These are phyloP conservation scores for Trametes pubescens DNA, from an alignment of 1,284 basidiomycete genomes.

Conservation along the genomic window DNA sequence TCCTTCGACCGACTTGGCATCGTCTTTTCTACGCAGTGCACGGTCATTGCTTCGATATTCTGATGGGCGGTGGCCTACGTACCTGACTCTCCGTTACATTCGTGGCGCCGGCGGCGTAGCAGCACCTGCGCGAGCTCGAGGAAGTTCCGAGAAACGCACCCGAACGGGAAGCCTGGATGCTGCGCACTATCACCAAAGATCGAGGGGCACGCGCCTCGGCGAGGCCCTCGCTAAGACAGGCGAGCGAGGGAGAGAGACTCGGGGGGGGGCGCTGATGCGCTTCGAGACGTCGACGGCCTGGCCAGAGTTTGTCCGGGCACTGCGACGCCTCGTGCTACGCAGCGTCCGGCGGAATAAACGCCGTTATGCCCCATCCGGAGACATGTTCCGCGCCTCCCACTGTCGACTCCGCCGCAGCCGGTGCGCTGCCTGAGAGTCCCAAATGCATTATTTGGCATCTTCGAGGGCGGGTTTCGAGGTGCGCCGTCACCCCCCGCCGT, in stretches of 20 bases:
- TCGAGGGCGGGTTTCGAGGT: background rate
- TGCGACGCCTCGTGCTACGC: background rate
- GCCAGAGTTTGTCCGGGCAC: background rate
- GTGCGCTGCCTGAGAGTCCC: background rate
- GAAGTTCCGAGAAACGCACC: slow-evolving; percentile 1
- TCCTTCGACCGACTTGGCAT: slow-evolving; percentile 2
- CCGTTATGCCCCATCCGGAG: slow-evolving; percentile 2
- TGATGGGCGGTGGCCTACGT: background rate
- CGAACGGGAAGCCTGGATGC: background rate
- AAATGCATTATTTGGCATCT: background rate
- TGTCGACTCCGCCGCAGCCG: slow-evolving; percentile 1
- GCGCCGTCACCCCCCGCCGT: background rate
- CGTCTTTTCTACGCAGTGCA: slow-evolving; percentile 3
- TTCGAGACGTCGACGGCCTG: background rate
- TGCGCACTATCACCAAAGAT: slow-evolving; percentile 11
- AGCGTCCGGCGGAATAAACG: background rate
- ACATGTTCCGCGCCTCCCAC: background rate
- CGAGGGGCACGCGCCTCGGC: background rate
- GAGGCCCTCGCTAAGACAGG: background rate
- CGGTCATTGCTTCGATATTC: background rate
- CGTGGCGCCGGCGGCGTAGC: background rate
- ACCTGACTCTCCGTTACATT: background rate
- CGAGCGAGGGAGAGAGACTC: background rate
- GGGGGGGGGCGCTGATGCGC: background rate
- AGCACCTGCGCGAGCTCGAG: background rate